These are phyloP conservation scores for Beauveria medogensis DNA, from an alignment of 2,329 filamentous ascomycete species.

Conservation along the genomic window DNA sequence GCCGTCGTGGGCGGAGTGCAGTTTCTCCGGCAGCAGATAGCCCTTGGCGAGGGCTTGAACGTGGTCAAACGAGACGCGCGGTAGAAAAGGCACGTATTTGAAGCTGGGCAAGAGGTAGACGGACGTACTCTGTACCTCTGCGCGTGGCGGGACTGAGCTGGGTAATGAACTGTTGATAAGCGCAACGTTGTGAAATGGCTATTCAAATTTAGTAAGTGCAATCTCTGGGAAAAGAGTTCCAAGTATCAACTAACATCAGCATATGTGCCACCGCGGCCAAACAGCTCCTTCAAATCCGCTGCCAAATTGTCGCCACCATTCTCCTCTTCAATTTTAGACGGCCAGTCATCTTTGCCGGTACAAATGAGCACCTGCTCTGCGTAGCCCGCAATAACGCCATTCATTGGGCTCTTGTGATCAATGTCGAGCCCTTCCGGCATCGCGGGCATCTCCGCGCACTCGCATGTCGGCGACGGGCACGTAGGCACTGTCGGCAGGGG, in stretches of 20 bases:
- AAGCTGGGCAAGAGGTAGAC: constrained; percentile 78
- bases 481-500: constrained; percentile 38
- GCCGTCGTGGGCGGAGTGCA: constrained; percentile 53
- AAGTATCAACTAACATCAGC: constrained; percentile 48
- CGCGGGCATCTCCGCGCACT: constrained; percentile 58
- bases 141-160: constrained; percentile 40
- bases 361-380: constrained; percentile 77
- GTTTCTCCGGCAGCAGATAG: constrained; percentile 54
- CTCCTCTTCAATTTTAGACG: constrained; percentile 77
- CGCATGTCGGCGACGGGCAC: constrained; percentile 71
- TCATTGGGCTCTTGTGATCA: constrained; percentile 60
- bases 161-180: constrained; percentile 70
- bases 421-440: constrained; percentile 65
- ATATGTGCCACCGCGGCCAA: constrained; percentile 58
- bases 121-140: constrained; percentile 46
- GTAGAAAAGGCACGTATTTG: constrained; percentile 66
- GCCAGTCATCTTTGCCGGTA: constrained; percentile 75
- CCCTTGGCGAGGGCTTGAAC: constrained; percentile 53
- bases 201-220: background rate
- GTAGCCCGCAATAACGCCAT: constrained; percentile 71
- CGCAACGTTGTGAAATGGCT: constrained; percentile 80
- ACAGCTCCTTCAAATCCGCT: constrained; percentile 61
- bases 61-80: constrained; percentile 49
- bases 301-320: constrained; percentile 58
- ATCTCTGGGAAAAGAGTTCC: too few relatives aligned